phyloP scores from a whole-genome alignment of 345 rosid species.

The Syzygium aromaticum region DNA sequence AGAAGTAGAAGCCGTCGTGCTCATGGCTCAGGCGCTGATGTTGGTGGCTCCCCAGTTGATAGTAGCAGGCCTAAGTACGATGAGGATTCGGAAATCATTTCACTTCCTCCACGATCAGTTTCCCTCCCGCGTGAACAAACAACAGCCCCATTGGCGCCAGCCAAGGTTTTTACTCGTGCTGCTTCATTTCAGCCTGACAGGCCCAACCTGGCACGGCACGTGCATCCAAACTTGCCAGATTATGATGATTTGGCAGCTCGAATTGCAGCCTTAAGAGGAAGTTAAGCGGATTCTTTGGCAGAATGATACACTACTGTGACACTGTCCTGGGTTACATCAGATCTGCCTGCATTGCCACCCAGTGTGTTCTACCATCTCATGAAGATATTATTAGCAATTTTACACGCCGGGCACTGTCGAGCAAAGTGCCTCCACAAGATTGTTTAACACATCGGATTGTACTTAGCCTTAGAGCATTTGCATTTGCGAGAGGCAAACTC shows the following conservation, averaged over 20 bases:
- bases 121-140: conserved; percentile 63
- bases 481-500: neutral
- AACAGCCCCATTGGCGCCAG: conserved; percentile 25
- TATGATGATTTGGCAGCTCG: conserved; percentile 91
- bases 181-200: conserved; percentile 73
- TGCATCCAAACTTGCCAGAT: conserved; percentile 93
- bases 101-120: conserved; percentile 44
- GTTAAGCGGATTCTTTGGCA: conserved; percentile 6
- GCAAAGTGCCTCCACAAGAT: neutral
- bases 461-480: neutral
- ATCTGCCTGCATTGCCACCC: neutral
- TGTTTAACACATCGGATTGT: neutral
- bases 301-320: neutral
- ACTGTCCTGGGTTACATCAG: neutral
- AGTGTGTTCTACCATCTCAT: neutral
- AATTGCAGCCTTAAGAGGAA: conserved; percentile 77
- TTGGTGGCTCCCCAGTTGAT: conserved; percentile 15
- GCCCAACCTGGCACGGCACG: conserved; percentile 56
- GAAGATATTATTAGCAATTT: neutral
- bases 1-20: conserved; percentile 45
- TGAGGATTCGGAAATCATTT: conserved; percentile 21
- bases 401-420: neutral
- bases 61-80: conserved; percentile 12
- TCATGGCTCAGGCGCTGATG: conserved; percentile 13
- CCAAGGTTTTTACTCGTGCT: conserved; percentile 50